Conservation (phyloP, 2,329 filamentous ascomycete genomes). For the Penicillium sp. region DNA sequence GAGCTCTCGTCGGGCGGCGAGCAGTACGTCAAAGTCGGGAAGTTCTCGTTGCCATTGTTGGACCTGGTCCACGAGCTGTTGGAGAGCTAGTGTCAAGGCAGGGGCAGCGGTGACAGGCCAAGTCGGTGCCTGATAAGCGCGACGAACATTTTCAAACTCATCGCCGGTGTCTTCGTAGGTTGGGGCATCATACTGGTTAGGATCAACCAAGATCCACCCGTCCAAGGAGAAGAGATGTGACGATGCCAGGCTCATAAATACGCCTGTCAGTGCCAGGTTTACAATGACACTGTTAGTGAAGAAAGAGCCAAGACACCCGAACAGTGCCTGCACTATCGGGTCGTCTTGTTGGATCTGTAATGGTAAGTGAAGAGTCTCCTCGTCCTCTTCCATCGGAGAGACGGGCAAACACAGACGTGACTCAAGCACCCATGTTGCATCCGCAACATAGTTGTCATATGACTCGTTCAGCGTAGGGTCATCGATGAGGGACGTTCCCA, state of each 20-base stretch:
- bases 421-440: conserved; percentile 54
- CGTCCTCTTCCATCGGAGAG: conserved; percentile 29
- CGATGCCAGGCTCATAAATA: conserved; percentile 75
- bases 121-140: conserved; percentile 47
- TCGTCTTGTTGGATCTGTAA: conserved; percentile 66
- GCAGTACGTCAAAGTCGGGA: conserved; percentile 69
- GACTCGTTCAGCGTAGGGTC: conserved; percentile 42
- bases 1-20: conserved; percentile 57
- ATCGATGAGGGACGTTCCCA: conserved; percentile 40
- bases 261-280: conserved; percentile 83
- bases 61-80: conserved; percentile 62
- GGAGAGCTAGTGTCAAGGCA: conserved; percentile 57
- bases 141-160: conserved; percentile 27
- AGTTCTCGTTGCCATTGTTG: conserved; percentile 62
- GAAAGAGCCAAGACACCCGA: conserved; percentile 70
- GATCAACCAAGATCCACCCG: conserved; percentile 81
- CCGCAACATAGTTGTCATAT: conserved; percentile 46
- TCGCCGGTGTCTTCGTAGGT: conserved; percentile 29
- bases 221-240: conserved; percentile 84
- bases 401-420: conserved; percentile 36
- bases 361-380: conserved; percentile 60
- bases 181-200: conserved; percentile 54
- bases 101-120: conserved; percentile 48
- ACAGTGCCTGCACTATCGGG: conserved; percentile 52
- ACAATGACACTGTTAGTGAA: conserved; percentile 89